Evolutionary conservation across 305 asterid genomes (phyloP), one percentile per base, ranked within the genome.

Genomic region (Fraxinus sp.): DNA sequence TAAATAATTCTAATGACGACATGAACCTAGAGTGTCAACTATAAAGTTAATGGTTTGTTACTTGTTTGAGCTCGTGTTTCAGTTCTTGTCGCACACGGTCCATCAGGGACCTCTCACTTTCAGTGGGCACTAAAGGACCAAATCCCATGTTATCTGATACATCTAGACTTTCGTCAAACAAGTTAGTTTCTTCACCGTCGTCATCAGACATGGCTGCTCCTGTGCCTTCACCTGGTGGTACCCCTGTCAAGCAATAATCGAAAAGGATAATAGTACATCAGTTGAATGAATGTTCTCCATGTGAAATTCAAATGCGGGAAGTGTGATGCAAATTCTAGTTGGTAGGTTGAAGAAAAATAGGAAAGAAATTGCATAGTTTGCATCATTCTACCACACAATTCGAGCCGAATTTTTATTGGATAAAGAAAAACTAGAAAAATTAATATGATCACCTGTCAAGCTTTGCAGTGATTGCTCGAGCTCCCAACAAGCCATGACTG

Each of bases 131-230:
- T 7, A 93, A 91, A 80, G 98, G 97, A 79, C 99, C 99, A 18
- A 94, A 95, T 73, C 99, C 99, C 97, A 94, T 91, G 86, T 82
- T 88, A 87, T 94, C 98, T 32, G 88, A 77, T 39, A 91, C 97
- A 70, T 95, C 98, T 16, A 94, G 70, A 68, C 92, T 88, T 57
- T 95, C 98, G 4, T 95, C 99, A 73, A 91, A 92, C 88, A 95
- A 80, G 86, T 94, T 91, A 3, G 89, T 79, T 76, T 95, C 98
- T 49, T 94, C 97, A 20, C 94, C 97, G 18, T 95, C 98, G 73
- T 94, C 97, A 84, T 95, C 99, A 8, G 98, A 94, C 99, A 95
- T 95, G 73, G 99, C 94, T 78, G 98, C 97, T 49, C 99, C 99
- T 35, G 97, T 91, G 35, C 99, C 97, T 90, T 95, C 99, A 20